A percentile compares a stretch with the other conserved stretches of the same genome.
phyloP scores from a whole-genome alignment of 23 red algal species.

The Gracilaria vermiculophylla region DNA sequence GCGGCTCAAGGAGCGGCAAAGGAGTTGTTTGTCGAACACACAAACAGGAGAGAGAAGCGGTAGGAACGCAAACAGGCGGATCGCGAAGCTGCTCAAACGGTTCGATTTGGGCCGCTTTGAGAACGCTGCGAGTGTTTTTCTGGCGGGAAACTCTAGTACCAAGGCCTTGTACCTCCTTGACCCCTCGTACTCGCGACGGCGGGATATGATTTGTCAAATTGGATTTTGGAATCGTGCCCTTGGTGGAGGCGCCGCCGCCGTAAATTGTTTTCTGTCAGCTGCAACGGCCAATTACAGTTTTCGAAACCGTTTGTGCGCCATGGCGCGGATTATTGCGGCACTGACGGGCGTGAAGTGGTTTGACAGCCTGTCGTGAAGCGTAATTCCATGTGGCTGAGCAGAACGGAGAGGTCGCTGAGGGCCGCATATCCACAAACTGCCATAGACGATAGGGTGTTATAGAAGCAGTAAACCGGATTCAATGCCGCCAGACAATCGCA shows the following conservation, averaged over 20 bases:
- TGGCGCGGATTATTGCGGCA: not conserved
- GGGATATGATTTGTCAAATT: slow-evolving; percentile 19
- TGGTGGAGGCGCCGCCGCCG: not conserved
- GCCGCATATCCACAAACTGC: no score
- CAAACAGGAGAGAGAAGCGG: not conserved
- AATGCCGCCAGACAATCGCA: no score
- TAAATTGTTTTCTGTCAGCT: not conserved
- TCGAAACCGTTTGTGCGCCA: not conserved
- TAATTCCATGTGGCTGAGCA: no score
- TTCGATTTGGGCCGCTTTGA: not conserved
- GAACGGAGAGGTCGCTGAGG: no score
- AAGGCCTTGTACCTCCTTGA: slow-evolving; percentile 26
- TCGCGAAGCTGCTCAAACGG: slow-evolving; percentile 18
- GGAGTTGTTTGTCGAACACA: not conserved
- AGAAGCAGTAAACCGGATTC: no score
- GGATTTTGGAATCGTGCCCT: not conserved
- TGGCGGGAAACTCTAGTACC: slow-evolving; percentile 28
- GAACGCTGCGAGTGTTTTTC: not conserved
- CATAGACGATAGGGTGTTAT: no score
- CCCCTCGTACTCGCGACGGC: slow-evolving; percentile 30
- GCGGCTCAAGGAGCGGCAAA: not conserved
- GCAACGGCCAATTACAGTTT: not conserved
- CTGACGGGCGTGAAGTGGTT: not conserved
- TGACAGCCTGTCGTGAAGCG: no score
- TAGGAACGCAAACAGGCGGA: not conserved